Percentiles rank a stretch among this genome's conserved stretches.
These are phyloP conservation scores for Boletus sp. DNA, from an alignment of 768 basidiomycete species.

Conservation along the genomic window DNA sequence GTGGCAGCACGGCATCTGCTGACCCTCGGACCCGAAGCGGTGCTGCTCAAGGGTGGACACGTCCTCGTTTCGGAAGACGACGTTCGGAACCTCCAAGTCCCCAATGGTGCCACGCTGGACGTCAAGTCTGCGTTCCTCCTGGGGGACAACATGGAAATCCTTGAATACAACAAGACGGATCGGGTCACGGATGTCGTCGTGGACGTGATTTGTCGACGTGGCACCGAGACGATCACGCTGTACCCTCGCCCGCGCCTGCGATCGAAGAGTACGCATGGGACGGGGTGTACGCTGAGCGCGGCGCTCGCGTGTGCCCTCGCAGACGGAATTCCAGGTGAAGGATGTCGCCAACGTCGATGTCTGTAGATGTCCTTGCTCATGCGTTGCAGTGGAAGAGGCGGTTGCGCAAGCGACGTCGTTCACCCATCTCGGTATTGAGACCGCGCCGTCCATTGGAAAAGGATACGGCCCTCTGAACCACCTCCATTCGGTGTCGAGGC, in stretches of 20 bases:
- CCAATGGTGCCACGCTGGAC: constrained; percentile 30
- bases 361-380: neutral
- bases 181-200: constrained; percentile 46
- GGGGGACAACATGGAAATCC: constrained; percentile 63
- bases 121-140: constrained; percentile 46
- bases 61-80: constrained; percentile 46
- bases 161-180: constrained; percentile 30
- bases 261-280: constrained; percentile 82
- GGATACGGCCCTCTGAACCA: constrained; percentile 91
- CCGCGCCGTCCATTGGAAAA: constrained; percentile 62
- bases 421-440: constrained; percentile 71
- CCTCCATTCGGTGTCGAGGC: constrained; percentile 54
- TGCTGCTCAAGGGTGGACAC: constrained; percentile 89
- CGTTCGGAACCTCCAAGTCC: constrained; percentile 33
- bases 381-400: constrained; percentile 52
- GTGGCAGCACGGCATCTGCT: constrained; percentile 50
- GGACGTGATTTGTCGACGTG: constrained; percentile 54
- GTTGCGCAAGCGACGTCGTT: constrained; percentile 61
- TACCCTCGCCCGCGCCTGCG: constrained; percentile 62
- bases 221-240: constrained; percentile 39
- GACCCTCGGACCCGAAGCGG: constrained; percentile 48
- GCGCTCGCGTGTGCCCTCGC: constrained; percentile 72
- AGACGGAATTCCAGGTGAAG: constrained; percentile 41
- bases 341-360: neutral
- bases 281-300: constrained; percentile 88